phyloP scores from a whole-genome alignment of 1,284 basidiomycete species.

The Ceratobasidium sp. region DNA sequence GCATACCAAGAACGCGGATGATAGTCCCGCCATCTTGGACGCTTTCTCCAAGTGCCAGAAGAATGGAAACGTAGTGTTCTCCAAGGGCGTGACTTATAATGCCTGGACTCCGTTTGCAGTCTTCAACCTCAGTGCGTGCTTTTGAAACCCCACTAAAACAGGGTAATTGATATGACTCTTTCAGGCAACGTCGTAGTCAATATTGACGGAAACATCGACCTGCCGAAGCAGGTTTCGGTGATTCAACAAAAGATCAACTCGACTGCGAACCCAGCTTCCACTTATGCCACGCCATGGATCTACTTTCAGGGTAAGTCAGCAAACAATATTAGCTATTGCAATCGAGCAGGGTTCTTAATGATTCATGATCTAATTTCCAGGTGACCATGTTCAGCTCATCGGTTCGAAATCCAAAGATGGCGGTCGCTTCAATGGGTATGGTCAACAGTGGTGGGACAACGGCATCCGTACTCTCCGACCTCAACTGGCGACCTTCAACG shows the following conservation, averaged over 20 bases:
- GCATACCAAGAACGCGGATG: constrained; percentile 57
- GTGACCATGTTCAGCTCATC: constrained; percentile 58
- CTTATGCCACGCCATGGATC: constrained; percentile 64
- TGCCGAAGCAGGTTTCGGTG: constrained; percentile 62
- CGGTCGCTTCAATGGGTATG: constrained; percentile 63
- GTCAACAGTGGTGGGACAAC: constrained; percentile 67
- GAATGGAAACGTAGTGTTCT: constrained; percentile 61
- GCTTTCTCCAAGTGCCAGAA: constrained; percentile 61
- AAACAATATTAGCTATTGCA: neutral
- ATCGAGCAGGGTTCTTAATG: neutral
- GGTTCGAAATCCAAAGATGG: constrained; percentile 60
- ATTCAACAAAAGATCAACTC: constrained; percentile 57
- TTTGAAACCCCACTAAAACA: neutral
- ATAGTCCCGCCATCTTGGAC: constrained; percentile 59
- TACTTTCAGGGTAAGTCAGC: constrained; percentile 58
- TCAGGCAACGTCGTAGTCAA: constrained; percentile 63
- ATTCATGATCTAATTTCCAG: neutral
- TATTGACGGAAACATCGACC: constrained; percentile 64
- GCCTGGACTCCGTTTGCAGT: constrained; percentile 60
- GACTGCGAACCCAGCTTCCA: constrained; percentile 54
- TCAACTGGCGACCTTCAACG: constrained; percentile 66
- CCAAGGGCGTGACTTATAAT: constrained; percentile 60
- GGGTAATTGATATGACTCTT: neutral
- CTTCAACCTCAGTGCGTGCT: constrained; percentile 57
- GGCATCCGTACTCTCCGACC: constrained; percentile 62